phyloP scores from a whole-genome alignment of 1,284 basidiomycete genomes.

The Acaromyces ingoldii region DNA sequence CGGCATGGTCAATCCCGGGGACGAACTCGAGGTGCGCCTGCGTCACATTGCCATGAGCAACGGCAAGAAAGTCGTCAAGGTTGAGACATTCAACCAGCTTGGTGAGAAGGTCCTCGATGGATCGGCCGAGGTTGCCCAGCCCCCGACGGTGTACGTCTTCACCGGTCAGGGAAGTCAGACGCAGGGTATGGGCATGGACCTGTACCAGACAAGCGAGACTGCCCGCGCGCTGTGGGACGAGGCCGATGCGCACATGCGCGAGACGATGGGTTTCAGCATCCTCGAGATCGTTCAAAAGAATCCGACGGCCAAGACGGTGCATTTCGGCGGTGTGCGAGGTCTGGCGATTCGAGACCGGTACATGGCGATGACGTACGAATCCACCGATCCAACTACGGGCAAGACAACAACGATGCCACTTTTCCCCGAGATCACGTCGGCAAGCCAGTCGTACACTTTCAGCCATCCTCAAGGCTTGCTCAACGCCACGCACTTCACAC shows the following conservation, averaged over 20 bases:
- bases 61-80: conserved; percentile 70
- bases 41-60: conserved; percentile 42
- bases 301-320: conserved; percentile 67
- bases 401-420: conserved; percentile 55
- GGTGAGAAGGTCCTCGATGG: conserved; percentile 90
- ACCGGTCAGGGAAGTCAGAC: conserved; percentile 98
- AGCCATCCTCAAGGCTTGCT: conserved; percentile 89
- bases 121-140: conserved; percentile 82
- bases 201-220: conserved; percentile 85
- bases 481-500: conserved; percentile 96
- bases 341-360: conserved; percentile 95
- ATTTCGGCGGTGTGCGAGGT: conserved; percentile 98
- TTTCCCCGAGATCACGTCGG: conserved; percentile 43
- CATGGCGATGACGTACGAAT: conserved; percentile 97
- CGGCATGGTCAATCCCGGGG: conserved; percentile 94
- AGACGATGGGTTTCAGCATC: conserved; percentile 93
- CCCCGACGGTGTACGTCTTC: conserved; percentile 83
- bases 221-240: conserved; percentile 96
- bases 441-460: conserved; percentile 71
- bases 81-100: conserved; percentile 77
- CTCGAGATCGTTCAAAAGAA: conserved; percentile 67
- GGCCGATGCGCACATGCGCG: conserved; percentile 85
- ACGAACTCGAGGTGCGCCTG: conserved; percentile 80
- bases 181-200: conserved; percentile 97
- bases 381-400: conserved; percentile 75